These are phyloP conservation scores for Cladosporium sp. DNA, from an alignment of 2,329 filamentous ascomycete species.

Conservation along the genomic window DNA sequence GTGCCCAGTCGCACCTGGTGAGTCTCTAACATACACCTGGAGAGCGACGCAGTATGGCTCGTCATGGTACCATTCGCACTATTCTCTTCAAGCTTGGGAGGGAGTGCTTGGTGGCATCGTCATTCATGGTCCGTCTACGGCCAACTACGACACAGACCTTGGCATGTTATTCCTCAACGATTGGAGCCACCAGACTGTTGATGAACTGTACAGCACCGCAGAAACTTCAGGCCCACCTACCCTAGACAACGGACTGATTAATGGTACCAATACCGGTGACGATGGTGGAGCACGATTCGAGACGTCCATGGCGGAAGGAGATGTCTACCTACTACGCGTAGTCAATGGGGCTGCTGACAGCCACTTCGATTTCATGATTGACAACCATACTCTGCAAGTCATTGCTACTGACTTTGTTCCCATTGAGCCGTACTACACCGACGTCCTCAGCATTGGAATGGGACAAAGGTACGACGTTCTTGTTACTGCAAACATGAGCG, in stretches of 20 bases:
- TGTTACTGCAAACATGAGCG: slow-evolving; percentile 33
- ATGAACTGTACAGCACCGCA: slow-evolving; percentile 29
- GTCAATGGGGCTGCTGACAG: slow-evolving; percentile 44
- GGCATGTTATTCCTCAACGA: slow-evolving; percentile 44
- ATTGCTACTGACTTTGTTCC: slow-evolving; percentile 48
- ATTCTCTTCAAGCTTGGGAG: slow-evolving; percentile 43
- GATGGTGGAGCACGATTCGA: slow-evolving; percentile 28
- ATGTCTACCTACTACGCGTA: slow-evolving; percentile 47
- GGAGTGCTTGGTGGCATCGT: slow-evolving; percentile 42
- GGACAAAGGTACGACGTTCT: slow-evolving; percentile 40
- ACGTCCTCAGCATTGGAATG: slow-evolving; percentile 39
- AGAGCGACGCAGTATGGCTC: slow-evolving; percentile 36
- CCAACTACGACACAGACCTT: slow-evolving; percentile 42
- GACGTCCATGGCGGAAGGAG: slow-evolving; percentile 38
- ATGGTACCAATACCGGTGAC: slow-evolving; percentile 34
- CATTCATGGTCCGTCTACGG: slow-evolving; percentile 41
- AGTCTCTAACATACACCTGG: slow-evolving; percentile 44
- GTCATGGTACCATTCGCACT: slow-evolving; percentile 47
- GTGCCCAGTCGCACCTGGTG: slow-evolving; percentile 65
- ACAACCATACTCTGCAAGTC: slow-evolving; percentile 46
- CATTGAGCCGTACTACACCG: slow-evolving; percentile 43
- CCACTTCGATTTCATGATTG: slow-evolving; percentile 40
- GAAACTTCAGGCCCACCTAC: slow-evolving; percentile 33
- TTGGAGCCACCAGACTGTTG: slow-evolving; percentile 37
- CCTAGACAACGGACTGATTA: slow-evolving; percentile 37